Conservation (phyloP, 164 flowering plant species). For the Piper longum region DNA sequence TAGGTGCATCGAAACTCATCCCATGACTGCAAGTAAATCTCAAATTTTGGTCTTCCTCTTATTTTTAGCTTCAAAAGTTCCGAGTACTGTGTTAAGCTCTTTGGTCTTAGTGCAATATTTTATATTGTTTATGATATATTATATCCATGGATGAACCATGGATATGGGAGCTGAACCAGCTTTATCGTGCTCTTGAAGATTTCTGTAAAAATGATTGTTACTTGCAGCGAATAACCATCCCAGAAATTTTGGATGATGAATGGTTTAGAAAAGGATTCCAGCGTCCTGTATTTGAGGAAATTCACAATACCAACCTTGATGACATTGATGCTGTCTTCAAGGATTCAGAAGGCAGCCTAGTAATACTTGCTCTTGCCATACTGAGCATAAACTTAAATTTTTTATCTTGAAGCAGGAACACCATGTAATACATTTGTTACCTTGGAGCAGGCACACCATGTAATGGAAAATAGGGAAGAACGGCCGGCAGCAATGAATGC, state of each 20-base stretch:
- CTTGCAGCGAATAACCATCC: no score
- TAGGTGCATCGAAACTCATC: constrained; percentile 69
- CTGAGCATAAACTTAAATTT: background rate
- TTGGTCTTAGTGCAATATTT: no score
- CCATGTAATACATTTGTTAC: no score
- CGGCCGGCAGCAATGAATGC: constrained; percentile 92
- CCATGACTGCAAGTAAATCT: constrained; percentile 53
- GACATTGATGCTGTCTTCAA: constrained; percentile 92
- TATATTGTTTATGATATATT: no score
- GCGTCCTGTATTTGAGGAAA: constrained; percentile 70
- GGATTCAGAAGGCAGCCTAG: constrained; percentile 62
- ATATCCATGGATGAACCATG: no score
- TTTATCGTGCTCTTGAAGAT: constrained; percentile 10
- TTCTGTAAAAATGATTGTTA: no score
- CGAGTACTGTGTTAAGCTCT: no score
- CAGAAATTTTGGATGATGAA: constrained; percentile 69
- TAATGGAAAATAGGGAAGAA: constrained; percentile 67
- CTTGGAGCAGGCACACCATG: constrained; percentile 50
- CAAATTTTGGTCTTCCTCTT: background rate
- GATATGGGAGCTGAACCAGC: no score
- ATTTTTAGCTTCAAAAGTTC: constrained; percentile 37
- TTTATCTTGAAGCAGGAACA: constrained; percentile 10
- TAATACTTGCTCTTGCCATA: no score
- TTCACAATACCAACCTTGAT: constrained; percentile 58
- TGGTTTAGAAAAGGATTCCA: constrained; percentile 88